A percentile compares a stretch with the other conserved stretches of the same genome.
phyloP scores from a whole-genome alignment of 108 stramenopile genomes.

The Discostella pseudostelligera region DNA sequence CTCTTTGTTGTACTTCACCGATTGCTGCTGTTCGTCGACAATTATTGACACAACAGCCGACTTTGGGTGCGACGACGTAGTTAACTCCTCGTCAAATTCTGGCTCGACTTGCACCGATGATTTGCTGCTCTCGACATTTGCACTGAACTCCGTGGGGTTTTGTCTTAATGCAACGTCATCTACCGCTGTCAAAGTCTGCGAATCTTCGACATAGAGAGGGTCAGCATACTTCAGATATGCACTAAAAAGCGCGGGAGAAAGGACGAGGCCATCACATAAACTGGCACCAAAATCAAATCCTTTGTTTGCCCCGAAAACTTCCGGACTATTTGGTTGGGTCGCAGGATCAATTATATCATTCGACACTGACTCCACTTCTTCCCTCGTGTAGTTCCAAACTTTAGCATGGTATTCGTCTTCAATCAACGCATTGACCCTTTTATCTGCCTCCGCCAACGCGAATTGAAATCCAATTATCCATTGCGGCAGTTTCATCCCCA shows the following conservation, averaged over 20 bases:
- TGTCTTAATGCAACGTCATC: not conserved
- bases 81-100: not conserved
- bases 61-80: not conserved
- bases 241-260: slow-evolving; percentile 57
- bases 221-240: slow-evolving; percentile 70
- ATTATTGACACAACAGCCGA: not conserved
- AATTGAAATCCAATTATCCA: slow-evolving; percentile 74
- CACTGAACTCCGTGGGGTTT: not conserved
- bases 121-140: not conserved
- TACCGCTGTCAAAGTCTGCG: too few relatives aligned
- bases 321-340: slow-evolving; percentile 51
- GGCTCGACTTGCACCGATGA: not conserved
- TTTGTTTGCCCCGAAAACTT: slow-evolving; percentile 48
- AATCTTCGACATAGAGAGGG: slow-evolving; percentile 57
- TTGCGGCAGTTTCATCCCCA: slow-evolving; percentile 61
- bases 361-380: slow-evolving; percentile 23
- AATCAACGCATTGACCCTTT: slow-evolving; percentile 57
- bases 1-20: too few relatives aligned
- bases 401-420: slow-evolving; percentile 61
- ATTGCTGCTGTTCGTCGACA: not conserved
- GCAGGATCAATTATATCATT: slow-evolving; percentile 56
- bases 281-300: slow-evolving; percentile 64
- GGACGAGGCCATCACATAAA: slow-evolving; percentile 64
- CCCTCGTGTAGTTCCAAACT: slow-evolving; percentile 75
- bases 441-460: slow-evolving; percentile 54